Conservation (phyloP, 306 rosid genomes). For the Dryas drummondii region DNA sequence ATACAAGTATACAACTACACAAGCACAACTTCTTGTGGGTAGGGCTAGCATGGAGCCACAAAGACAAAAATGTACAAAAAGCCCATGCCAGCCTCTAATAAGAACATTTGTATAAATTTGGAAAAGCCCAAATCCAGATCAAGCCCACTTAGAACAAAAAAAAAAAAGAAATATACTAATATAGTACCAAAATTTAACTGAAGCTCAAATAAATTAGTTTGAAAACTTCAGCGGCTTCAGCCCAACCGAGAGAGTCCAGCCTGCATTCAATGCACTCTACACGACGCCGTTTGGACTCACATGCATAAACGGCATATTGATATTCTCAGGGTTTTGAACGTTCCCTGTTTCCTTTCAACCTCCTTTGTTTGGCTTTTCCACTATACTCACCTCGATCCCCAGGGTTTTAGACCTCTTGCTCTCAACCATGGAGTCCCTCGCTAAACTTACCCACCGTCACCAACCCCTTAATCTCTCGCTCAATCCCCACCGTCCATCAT, state of each 20-base stretch:
- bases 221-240: not conserved
- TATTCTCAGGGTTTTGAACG: slow-evolving; percentile 25
- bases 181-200: no score
- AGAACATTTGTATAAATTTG: no score
- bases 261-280: no score
- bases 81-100: no score
- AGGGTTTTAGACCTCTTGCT: slow-evolving; percentile 26
- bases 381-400: not conserved
- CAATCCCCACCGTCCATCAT: slow-evolving; percentile 48
- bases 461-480: slow-evolving; percentile 49
- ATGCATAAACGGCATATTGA: not conserved
- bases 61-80: no score
- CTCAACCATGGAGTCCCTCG: slow-evolving; percentile 54
- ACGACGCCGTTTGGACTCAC: slow-evolving; percentile 7
- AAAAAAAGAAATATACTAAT: not conserved
- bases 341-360: not conserved
- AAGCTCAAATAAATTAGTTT: not conserved
- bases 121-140: not conserved
- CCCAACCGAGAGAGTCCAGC: not conserved
- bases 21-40: no score
- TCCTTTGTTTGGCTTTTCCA: not conserved
- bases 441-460: slow-evolving; percentile 35
- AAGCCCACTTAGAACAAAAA: not conserved
- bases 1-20: no score
- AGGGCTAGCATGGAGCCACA: no score